phyloP scores from a whole-genome alignment of 1,284 basidiomycete species.

The Boletellus deceptivus region DNA sequence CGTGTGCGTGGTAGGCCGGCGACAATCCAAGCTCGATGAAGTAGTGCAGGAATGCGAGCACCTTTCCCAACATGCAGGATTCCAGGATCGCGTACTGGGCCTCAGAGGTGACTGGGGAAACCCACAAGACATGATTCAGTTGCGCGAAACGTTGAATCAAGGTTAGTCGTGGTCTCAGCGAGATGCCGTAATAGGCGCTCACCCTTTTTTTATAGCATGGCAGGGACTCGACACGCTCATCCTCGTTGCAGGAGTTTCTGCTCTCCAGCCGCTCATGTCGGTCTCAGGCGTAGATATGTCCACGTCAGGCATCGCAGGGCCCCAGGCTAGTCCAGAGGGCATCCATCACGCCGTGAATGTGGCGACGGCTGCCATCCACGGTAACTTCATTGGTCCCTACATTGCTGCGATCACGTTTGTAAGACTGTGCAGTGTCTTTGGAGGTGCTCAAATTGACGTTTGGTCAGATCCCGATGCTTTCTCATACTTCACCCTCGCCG shows the following conservation, averaged over 20 bases:
- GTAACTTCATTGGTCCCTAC: slow-evolving; percentile 67
- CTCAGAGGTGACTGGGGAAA: slow-evolving; percentile 65
- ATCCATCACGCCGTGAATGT: slow-evolving; percentile 53
- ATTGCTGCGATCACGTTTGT: slow-evolving; percentile 67
- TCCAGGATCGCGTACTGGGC: slow-evolving; percentile 38
- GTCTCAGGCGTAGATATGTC: slow-evolving; percentile 61
- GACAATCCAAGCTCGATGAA: slow-evolving; percentile 53
- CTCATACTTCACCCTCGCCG: slow-evolving; percentile 65
- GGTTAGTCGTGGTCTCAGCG: slow-evolving; percentile 38
- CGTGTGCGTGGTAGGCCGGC: slow-evolving; percentile 76
- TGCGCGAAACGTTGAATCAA: slow-evolving; percentile 55
- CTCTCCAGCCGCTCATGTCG: slow-evolving; percentile 74
- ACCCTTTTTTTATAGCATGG: slow-evolving; percentile 60
- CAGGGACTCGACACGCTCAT: slow-evolving; percentile 81
- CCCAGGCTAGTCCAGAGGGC: slow-evolving; percentile 45
- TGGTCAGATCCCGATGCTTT: slow-evolving; percentile 73
- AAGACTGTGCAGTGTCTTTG: slow-evolving; percentile 28
- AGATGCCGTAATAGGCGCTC: not conserved
- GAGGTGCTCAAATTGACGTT: not conserved
- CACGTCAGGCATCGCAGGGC: slow-evolving; percentile 31
- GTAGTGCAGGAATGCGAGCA: slow-evolving; percentile 63
- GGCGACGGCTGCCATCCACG: slow-evolving; percentile 51
- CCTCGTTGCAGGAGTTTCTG: slow-evolving; percentile 84
- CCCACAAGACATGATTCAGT: slow-evolving; percentile 63
- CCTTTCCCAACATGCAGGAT: slow-evolving; percentile 17